Conservation (phyloP, 2,329 filamentous ascomycete genomes). For the Arthroderma sp. region DNA sequence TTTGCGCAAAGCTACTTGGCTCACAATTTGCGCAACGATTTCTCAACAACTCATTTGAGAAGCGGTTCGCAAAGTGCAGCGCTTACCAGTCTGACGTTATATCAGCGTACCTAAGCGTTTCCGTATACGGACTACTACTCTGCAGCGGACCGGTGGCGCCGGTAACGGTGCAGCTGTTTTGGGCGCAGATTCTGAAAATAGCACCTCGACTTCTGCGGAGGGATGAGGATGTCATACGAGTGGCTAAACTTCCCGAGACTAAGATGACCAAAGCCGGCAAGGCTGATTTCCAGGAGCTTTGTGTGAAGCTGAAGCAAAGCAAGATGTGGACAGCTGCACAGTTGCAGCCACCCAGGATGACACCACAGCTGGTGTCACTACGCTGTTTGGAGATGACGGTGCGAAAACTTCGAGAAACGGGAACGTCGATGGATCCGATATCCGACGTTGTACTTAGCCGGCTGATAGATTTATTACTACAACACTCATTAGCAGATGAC, state of each 20-base stretch:
- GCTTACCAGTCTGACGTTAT: conserved; percentile 44
- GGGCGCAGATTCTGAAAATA: conserved; percentile 20
- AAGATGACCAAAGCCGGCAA: conserved; percentile 22
- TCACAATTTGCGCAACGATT: conserved; percentile 39
- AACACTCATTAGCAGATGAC: conserved; percentile 11
- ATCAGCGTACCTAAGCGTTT: conserved; percentile 20
- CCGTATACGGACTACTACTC: conserved; percentile 21
- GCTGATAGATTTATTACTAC: conserved; percentile 20
- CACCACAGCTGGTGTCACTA: conserved; percentile 22
- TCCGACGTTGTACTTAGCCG: conserved; percentile 16
- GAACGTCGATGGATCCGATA: conserved; percentile 17
- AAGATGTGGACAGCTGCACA: conserved; percentile 14
- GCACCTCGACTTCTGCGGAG: conserved; percentile 16
- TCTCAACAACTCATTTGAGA: conserved; percentile 58
- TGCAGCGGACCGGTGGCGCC: conserved; percentile 17
- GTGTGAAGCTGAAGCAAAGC: conserved; percentile 14
- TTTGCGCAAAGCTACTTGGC: conserved; percentile 40
- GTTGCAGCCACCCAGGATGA: conserved; percentile 11
- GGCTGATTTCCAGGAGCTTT: conserved; percentile 17
- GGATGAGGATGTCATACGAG: conserved; percentile 17
- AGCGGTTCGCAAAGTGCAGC: conserved; percentile 52
- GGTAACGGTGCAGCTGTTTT: conserved; percentile 18
- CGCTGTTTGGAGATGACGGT: conserved; percentile 21
- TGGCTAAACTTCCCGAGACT: conserved; percentile 13
- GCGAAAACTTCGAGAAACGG: conserved; percentile 20